phyloP scores from a whole-genome alignment of 2,329 filamentous ascomycete species.

The Acephala macrosclerotiorum region DNA sequence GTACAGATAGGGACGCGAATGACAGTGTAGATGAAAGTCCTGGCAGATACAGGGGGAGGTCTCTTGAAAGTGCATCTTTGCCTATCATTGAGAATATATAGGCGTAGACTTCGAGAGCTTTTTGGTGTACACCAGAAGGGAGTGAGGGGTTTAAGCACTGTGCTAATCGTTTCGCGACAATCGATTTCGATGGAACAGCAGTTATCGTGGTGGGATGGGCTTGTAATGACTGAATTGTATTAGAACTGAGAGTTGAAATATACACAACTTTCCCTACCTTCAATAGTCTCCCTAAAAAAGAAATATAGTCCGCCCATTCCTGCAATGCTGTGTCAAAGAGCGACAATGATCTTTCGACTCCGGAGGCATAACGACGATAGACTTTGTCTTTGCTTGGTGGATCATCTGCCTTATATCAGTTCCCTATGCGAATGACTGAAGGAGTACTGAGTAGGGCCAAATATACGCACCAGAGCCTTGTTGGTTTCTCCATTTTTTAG shows the following conservation, averaged over 20 bases:
- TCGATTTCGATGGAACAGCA: conserved; percentile 80
- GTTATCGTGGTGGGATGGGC: conserved; percentile 76
- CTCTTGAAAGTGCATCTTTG: conserved; percentile 78
- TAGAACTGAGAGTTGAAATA: conserved; percentile 35
- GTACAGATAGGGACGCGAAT: conserved; percentile 92
- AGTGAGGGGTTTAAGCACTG: conserved; percentile 95
- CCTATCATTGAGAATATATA: conserved; percentile 90
- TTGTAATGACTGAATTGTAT: conserved; percentile 76
- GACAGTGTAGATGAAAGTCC: conserved; percentile 89
- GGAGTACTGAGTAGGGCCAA: background rate
- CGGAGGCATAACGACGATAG: conserved; percentile 88
- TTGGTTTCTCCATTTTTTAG: conserved; percentile 79
- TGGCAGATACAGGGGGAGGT: conserved; percentile 88
- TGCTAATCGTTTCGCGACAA: conserved; percentile 88
- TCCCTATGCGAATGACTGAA: background rate
- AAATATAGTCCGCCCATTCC: conserved; percentile 99
- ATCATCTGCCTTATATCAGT: conserved; percentile 54
- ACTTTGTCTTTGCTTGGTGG: conserved; percentile 66
- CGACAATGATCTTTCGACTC: conserved; percentile 84
- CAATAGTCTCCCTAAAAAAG: conserved; percentile 87
- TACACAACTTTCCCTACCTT: conserved; percentile 65
- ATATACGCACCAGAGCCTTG: conserved; percentile 72
- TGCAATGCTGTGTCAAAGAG: conserved; percentile 93
- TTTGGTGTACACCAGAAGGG: conserved; percentile 97
- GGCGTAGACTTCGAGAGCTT: conserved; percentile 91